Evolutionary conservation across 176 grass and related monocot genomes (phyloP).

Genomic region (Ananas comosus): DNA sequence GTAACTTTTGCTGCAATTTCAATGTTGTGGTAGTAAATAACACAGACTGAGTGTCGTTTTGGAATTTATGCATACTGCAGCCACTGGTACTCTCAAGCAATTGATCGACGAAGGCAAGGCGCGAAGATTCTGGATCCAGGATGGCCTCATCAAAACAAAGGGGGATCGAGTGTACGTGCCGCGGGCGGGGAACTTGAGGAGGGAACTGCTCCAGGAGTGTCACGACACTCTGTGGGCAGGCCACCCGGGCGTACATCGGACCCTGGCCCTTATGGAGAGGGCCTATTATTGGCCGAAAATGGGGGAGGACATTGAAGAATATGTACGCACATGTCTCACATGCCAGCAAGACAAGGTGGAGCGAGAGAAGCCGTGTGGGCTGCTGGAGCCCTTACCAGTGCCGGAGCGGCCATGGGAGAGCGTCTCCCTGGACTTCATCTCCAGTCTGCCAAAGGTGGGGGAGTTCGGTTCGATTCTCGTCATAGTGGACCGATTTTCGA

Average conservation of each 20-base stretch:
- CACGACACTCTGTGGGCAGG: too few species aligned
- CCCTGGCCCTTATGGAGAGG: too few species aligned
- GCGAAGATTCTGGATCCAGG: not conserved
- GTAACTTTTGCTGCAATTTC: too few species aligned
- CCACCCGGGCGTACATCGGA: too few species aligned
- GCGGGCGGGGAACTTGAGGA: too few species aligned
- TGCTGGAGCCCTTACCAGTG: not conserved
- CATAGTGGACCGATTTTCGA: not conserved
- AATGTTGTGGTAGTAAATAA: too few species aligned
- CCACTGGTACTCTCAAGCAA: not conserved
- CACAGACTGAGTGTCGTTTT: too few species aligned
- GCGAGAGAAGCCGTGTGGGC: not conserved
- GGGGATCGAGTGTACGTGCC: not conserved
- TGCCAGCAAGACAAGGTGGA: conserved; percentile 6
- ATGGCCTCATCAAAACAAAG: not conserved
- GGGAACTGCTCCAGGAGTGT: too few species aligned
- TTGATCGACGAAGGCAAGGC: not conserved
- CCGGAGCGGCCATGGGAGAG: not conserved
- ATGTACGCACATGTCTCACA: not conserved
- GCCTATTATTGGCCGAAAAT: too few species aligned
- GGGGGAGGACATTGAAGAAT: not conserved
- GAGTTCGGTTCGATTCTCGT: not conserved
- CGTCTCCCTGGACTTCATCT: not conserved
- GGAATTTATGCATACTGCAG: too few species aligned
- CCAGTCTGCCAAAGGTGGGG: not conserved